Conservation (phyloP, 805 yeast genomes). For the Barnettozyma populi region DNA sequence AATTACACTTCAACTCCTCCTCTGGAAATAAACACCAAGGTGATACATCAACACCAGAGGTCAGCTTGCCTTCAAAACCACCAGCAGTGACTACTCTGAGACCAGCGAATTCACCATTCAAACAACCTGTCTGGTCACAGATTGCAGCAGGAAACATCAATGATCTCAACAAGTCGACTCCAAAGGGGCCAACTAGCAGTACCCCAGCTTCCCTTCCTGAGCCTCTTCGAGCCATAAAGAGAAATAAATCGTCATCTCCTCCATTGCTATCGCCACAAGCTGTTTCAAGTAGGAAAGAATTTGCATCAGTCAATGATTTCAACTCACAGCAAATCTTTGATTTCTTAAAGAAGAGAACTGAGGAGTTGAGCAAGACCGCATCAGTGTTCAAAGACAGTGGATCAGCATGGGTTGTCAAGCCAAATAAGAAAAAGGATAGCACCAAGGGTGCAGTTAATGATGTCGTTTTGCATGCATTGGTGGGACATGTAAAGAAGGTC, state of each 20-base stretch:
- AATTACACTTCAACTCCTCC: neutral
- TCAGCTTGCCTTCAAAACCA: conserved; percentile 8
- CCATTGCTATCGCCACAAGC: neutral
- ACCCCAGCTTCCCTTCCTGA: neutral
- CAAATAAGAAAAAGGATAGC: conserved; percentile 1
- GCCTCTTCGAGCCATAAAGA: neutral
- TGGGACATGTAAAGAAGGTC: conserved; percentile 3
- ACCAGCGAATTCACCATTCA: neutral
- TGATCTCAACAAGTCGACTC: neutral
- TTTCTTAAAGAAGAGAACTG: conserved; percentile 1
- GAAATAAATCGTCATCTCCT: conserved; percentile 1
- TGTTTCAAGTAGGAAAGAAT: neutral
- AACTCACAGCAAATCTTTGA: conserved; percentile 2
- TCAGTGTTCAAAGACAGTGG: conserved; percentile 6
- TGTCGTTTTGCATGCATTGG: conserved; percentile 1
- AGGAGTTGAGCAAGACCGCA: neutral
- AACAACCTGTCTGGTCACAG: conserved; percentile 3
- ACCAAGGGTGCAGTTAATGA: conserved; percentile 1
- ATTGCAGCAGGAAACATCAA: conserved; percentile 1
- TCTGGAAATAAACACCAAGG: neutral
- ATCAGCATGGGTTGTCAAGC: conserved; percentile 8
- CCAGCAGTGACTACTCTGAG: neutral
- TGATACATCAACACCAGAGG: neutral
- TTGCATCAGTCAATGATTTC: conserved; percentile 3
- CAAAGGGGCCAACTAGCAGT: neutral